Conservation (phyloP, 768 basidiomycete species). For the Fistulinella prunicolor region DNA sequence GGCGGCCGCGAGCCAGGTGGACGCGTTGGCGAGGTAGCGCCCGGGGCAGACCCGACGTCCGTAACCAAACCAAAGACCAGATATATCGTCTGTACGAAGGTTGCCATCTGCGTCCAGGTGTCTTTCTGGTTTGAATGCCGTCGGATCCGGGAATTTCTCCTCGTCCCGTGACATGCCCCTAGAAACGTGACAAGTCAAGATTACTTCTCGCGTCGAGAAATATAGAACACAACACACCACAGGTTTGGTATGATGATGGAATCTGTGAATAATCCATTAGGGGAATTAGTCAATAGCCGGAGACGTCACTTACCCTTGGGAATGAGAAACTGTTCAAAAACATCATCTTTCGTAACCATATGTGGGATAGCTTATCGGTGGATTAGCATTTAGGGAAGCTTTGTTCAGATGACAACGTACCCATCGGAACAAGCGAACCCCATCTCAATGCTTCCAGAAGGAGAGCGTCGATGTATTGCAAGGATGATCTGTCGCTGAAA, state of each 20-base stretch:
- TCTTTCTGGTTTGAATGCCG: constrained; percentile 34
- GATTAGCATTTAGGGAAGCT: background rate
- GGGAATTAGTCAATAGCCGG: background rate
- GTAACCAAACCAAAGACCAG: constrained; percentile 32
- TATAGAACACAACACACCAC: constrained; percentile 8
- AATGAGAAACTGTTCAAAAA: constrained; percentile 46
- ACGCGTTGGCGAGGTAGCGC: constrained; percentile 14
- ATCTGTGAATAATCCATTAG: constrained; percentile 10
- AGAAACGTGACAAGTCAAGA: background rate
- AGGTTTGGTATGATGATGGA: constrained; percentile 21
- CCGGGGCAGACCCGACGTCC: constrained; percentile 29
- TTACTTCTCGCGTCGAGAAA: background rate
- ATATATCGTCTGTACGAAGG: constrained; percentile 18
- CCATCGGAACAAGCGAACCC: too few relatives aligned
- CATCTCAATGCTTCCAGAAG: constrained; percentile 15
- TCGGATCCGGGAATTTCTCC: constrained; percentile 27
- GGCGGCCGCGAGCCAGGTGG: constrained; percentile 19
- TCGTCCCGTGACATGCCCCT: constrained; percentile 28
- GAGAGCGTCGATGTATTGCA: constrained; percentile 23
- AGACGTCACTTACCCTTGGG: constrained; percentile 39
- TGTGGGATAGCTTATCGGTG: constrained; percentile 27
- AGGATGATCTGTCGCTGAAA: constrained; percentile 16
- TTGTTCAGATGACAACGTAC: too few relatives aligned
- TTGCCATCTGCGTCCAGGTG: constrained; percentile 23
- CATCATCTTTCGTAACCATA: constrained; percentile 35